Evolutionary conservation across 2,329 filamentous ascomycete species (phyloP).

Genomic region (Claviceps quebecensis): DNA sequence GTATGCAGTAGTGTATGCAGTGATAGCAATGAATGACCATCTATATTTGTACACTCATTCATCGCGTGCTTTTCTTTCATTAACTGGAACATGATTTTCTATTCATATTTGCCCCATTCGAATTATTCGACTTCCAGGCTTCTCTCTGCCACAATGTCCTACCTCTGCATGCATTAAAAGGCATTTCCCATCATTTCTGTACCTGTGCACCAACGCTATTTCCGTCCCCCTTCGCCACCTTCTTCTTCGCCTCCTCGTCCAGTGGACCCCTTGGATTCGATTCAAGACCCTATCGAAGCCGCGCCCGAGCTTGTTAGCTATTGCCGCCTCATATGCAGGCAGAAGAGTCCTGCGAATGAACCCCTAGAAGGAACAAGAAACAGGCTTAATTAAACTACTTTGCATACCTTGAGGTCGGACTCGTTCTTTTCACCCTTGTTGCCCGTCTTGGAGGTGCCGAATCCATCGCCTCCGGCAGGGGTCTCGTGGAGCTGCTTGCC

Average conservation of each 20-base stretch:
- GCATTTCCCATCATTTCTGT: conserved; percentile 4
- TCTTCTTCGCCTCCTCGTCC: conserved; percentile 45
- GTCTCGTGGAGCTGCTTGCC: conserved; percentile 48
- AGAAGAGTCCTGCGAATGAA: no score
- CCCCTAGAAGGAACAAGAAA: not conserved
- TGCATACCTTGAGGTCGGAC: conserved; percentile 33
- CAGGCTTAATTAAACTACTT: not conserved
- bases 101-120: no score
- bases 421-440: conserved; percentile 40
- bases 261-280: conserved; percentile 55
- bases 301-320: not conserved
- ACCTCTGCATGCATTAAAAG: no score
- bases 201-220: conserved; percentile 3
- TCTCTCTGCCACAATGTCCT: no score
- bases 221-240: conserved; percentile 38
- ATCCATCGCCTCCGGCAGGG: conserved; percentile 41
- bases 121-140: no score
- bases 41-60: no score
- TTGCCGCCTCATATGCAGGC: no score
- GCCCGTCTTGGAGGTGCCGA: conserved; percentile 40
- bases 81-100: no score
- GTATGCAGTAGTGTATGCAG: no score
- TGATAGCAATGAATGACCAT: no score
- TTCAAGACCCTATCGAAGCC: conserved; percentile 28
- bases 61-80: no score